Conservation (phyloP, 257 asterid species). For the Primulina huaijiensis region DNA sequence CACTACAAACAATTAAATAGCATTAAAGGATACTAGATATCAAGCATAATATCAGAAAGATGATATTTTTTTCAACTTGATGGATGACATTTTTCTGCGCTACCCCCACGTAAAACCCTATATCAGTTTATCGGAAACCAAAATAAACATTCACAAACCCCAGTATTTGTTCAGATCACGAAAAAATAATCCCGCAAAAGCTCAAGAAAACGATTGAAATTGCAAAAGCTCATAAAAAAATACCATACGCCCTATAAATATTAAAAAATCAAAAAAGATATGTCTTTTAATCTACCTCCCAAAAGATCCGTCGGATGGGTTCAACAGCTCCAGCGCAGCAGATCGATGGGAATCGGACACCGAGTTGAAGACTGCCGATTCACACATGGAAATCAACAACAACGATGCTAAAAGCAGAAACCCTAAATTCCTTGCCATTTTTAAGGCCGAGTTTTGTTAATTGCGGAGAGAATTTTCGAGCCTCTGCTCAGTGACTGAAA, state of each 20-base stretch:
- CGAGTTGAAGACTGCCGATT: slow-evolving; percentile 63
- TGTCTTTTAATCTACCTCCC: slow-evolving; percentile 52
- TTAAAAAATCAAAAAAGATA: too few species aligned
- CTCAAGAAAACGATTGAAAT: neutral
- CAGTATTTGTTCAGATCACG: neutral
- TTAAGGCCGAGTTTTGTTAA: slow-evolving; percentile 11
- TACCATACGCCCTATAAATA: slow-evolving; percentile 1
- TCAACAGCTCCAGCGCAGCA: slow-evolving; percentile 68
- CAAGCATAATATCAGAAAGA: too few species aligned
- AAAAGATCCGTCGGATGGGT: slow-evolving; percentile 57
- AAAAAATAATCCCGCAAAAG: neutral
- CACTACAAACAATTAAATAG: too few species aligned
- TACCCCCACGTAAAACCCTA: neutral
- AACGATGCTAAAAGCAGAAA: slow-evolving; percentile 33
- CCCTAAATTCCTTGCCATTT: slow-evolving; percentile 33
- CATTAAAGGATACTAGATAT: too few species aligned
- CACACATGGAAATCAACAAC: slow-evolving; percentile 39
- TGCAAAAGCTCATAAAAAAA: neutral
- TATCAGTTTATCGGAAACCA: neutral
- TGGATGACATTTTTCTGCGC: neutral
- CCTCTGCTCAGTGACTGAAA: neutral
- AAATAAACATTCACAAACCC: neutral
- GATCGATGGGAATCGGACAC: slow-evolving; percentile 86
- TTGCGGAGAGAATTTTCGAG: neutral
- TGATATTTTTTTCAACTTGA: neutral